Base-by-base conservation (phyloP, 331 rosid genomes). In the Rhamnella rubrinervis region DNA sequence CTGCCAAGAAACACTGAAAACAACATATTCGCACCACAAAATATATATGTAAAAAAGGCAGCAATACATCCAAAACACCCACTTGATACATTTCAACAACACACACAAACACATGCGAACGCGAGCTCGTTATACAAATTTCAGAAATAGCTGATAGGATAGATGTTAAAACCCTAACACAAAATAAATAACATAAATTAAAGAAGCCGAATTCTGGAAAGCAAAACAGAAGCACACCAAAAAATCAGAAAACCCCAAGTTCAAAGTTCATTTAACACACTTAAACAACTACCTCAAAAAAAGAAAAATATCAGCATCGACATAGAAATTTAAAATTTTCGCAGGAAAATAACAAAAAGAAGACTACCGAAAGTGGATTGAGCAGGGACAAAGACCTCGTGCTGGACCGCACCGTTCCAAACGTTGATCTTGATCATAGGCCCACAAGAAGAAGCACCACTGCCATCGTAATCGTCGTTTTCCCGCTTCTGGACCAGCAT, bases 281-380 rank as follows among this genome's bases (percentile, higher is more conserved):
- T 6, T 56, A 18, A 12, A 59, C 4, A 40, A 40, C 55, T 59
- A 16, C 25, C 7, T 8, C 17, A 52, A 7, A 8, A 17, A 19
- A 16, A 28, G 15, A 8, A n/a, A 28, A 67, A 25, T 8, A 1
- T 13, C 31, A 10, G 40, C 55, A 49, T 23, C 10, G 5, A 51
- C 38, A 21, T 3, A 55, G 17, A 13, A 40, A 7, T n/a, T 28
- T 6, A 25, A 7, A 38, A 14, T 35, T 15, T 1, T 14, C 0
- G 64, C 7, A 59, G 38, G 1, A 18, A 17, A 53, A 5, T 16
- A 14, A 18, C 3, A 28, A 23, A 56, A 5, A 61, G 69, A 18
- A 46, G 8, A 26, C 14, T 85, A 85, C 89, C 85, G 63, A 82
- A 82, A 61, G 84, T 81, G 44, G 84, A 85, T 47, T 82, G 83